Evolutionary conservation across 2,329 filamentous ascomycete genomes (phyloP).

Genomic region (Paracorniculantispora psalliotae): DNA sequence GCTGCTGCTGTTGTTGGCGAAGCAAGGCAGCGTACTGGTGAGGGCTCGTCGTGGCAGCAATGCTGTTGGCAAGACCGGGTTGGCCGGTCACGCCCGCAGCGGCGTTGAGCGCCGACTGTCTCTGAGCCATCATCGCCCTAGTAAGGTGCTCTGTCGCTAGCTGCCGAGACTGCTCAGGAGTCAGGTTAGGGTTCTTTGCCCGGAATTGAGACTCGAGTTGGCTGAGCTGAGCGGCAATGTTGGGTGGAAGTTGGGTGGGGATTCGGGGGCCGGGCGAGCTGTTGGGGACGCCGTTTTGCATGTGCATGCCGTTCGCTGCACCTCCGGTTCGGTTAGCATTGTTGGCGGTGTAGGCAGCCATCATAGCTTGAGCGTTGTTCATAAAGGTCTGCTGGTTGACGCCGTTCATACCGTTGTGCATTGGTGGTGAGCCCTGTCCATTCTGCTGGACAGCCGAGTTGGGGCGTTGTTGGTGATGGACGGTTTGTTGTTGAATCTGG

Average conservation of each 20-base stretch:
- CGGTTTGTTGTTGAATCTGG: slow-evolving; percentile 45
- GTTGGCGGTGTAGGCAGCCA: slow-evolving; percentile 42
- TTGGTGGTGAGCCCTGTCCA: slow-evolving; percentile 38
- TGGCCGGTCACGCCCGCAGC: slow-evolving; percentile 47
- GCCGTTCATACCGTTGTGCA: slow-evolving; percentile 38
- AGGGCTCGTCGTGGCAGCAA: slow-evolving; percentile 45
- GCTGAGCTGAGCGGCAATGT: slow-evolving; percentile 44
- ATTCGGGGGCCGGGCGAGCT: slow-evolving; percentile 40
- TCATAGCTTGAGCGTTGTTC: slow-evolving; percentile 48
- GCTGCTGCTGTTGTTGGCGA: slow-evolving; percentile 51
- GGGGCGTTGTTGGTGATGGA: slow-evolving; percentile 26
- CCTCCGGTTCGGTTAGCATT: slow-evolving; percentile 37
- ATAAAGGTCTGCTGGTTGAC: slow-evolving; percentile 50
- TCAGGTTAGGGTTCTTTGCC: slow-evolving; percentile 45
- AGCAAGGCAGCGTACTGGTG: slow-evolving; percentile 57
- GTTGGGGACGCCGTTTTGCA: slow-evolving; percentile 41
- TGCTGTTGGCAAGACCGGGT: slow-evolving; percentile 43
- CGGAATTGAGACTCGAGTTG: slow-evolving; percentile 49
- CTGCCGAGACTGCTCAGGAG: slow-evolving; percentile 45
- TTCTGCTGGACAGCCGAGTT: slow-evolving; percentile 30
- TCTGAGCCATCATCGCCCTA: slow-evolving; percentile 42
- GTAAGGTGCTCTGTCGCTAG: slow-evolving; percentile 48
- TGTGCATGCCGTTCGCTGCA: slow-evolving; percentile 28
- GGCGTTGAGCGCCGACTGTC: slow-evolving; percentile 51
- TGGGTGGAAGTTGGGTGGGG: slow-evolving; percentile 41